Conservation (phyloP, 2,329 filamentous ascomycete genomes). For the Boeremia lycopersici region DNA sequence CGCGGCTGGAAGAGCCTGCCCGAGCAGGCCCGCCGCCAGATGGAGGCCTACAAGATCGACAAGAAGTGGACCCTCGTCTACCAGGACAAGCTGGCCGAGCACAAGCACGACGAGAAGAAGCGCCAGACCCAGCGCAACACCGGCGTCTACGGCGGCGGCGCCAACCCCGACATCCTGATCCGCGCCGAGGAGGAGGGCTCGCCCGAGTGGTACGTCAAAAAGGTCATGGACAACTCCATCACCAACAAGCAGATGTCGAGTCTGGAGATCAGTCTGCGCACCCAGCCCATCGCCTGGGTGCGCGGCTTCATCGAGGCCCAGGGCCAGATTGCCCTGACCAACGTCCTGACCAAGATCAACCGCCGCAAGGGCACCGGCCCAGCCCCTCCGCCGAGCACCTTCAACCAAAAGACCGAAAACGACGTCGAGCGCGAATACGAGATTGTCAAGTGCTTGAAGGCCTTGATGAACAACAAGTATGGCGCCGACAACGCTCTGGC, state of each 20-base stretch:
- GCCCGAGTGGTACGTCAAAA: constrained; percentile 97
- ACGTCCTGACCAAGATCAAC: constrained; percentile 91
- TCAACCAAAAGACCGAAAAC: constrained; percentile 66
- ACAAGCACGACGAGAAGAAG: constrained; percentile 92
- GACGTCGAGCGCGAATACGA: constrained; percentile 93
- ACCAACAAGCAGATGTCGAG: constrained; percentile 90
- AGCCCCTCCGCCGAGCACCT: constrained; percentile 61
- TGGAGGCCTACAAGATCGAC: constrained; percentile 89
- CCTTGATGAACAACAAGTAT: constrained; percentile 99
- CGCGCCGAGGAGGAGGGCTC: constrained; percentile 93
- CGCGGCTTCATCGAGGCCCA: constrained; percentile 96
- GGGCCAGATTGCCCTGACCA: constrained; percentile 93
- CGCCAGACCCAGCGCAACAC: constrained; percentile 74
- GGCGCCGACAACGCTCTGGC: constrained; percentile 92
- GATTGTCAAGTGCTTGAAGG: constrained; percentile 96
- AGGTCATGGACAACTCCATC: constrained; percentile 94
- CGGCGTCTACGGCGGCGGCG: constrained; percentile 51
- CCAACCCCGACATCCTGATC: constrained; percentile 68
- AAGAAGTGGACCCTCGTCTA: constrained; percentile 99
- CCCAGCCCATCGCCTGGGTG: constrained; percentile 97
- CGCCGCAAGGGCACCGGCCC: constrained; percentile 79
- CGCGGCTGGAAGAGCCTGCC: constrained; percentile 96
- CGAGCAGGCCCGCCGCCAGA: constrained; percentile 91
- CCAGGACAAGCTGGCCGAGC: constrained; percentile 91
- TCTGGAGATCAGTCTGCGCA: constrained; percentile 90